Conservation (phyloP, 345 rosid genomes). For the Populus davidiana region DNA sequence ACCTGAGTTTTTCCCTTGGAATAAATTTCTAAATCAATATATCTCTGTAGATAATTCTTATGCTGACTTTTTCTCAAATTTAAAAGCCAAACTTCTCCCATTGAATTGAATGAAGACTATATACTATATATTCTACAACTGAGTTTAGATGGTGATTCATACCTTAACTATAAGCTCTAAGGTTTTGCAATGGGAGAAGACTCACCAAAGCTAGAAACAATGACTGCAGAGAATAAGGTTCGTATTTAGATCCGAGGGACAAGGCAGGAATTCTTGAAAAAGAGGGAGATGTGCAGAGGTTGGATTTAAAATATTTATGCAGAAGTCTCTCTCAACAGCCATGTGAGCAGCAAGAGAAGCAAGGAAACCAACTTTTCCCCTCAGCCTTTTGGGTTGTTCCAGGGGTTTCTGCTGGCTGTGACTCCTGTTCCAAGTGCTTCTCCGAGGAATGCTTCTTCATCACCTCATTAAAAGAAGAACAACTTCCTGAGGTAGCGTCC, state of each 20-base stretch:
- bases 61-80: background rate
- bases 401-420: conserved; percentile 7
- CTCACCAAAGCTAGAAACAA: background rate
- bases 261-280: background rate
- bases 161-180: background rate
- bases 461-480: conserved; percentile 8
- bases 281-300: background rate
- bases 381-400: conserved; percentile 16
- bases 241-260: background rate
- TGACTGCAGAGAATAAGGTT: background rate
- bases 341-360: conserved; percentile 51
- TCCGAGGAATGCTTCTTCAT: conserved; percentile 5
- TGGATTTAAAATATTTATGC: background rate
- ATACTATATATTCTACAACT: background rate
- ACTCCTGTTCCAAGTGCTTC: background rate
- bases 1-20: background rate
- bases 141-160: background rate
- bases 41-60: background rate
- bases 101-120: background rate
- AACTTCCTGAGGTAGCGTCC: conserved; percentile 24
- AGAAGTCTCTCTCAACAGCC: conserved; percentile 7
- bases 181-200: background rate
- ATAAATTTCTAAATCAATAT: background rate
- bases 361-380: conserved; percentile 42
- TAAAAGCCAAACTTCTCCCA: background rate